Evolutionary conservation across 345 rosid genomes (phyloP).

Genomic region (Eutrema heterophyllum): DNA sequence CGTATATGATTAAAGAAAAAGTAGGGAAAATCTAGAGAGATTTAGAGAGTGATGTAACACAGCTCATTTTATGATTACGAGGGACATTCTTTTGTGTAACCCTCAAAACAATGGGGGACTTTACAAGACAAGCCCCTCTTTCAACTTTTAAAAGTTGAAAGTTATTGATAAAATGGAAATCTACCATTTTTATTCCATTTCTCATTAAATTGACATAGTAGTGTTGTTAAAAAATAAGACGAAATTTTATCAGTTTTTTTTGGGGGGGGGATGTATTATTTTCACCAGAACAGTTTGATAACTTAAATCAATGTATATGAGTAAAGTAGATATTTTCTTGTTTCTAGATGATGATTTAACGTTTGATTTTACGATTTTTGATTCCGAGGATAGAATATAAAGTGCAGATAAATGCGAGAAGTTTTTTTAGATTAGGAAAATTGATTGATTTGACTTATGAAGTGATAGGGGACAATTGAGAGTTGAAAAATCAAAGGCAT

Average conservation of each 20-base stretch:
- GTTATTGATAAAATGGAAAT: neutral
- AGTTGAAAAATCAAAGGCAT: constrained; percentile 14
- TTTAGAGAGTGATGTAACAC: constrained; percentile 20
- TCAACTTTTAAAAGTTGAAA: neutral
- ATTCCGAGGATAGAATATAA: neutral
- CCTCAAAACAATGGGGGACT: constrained; percentile 22
- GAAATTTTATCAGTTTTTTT: neutral
- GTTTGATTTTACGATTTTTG: constrained; percentile 4
- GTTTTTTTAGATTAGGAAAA: neutral
- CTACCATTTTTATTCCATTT: neutral
- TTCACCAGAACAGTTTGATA: neutral
- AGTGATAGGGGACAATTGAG: constrained; percentile 1
- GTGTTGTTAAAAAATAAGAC: neutral
- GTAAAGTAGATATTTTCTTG: neutral
- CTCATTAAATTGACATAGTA: neutral
- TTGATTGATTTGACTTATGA: constrained; percentile 13
- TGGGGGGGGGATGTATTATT: neutral
- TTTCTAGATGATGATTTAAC: constrained; percentile 1
- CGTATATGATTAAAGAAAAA: constrained; percentile 9
- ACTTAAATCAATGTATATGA: neutral
- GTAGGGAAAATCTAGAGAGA: constrained; percentile 3
- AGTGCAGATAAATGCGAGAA: constrained; percentile 1
- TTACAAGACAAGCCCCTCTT: constrained; percentile 22
- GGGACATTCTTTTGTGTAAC: constrained; percentile 29
- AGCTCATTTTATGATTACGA: constrained; percentile 31